Evolutionary conservation across 2,329 filamentous ascomycete species (phyloP).

Genomic region (Davidsoniella neocaledoniae): DNA sequence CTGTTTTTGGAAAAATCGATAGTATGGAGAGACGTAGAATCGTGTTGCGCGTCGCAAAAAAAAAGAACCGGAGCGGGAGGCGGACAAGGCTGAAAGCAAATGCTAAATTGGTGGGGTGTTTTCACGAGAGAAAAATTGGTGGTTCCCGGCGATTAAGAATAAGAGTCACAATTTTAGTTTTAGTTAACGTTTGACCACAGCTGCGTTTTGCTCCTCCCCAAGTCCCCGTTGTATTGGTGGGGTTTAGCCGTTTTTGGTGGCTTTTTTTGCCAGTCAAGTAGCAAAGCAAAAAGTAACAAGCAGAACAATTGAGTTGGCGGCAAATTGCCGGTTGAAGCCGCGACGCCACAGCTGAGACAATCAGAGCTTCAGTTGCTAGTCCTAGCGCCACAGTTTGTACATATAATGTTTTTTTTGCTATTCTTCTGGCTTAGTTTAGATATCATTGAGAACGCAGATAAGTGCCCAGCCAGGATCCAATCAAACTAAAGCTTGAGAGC

Average conservation of each 20-base stretch:
- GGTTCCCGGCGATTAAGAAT: slow-evolving; percentile 2
- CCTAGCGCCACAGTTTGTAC: background rate
- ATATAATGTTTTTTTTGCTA: background rate
- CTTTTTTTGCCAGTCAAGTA: background rate
- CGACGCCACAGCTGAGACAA: background rate
- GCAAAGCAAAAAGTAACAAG: too few species aligned
- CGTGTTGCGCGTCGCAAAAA: slow-evolving; percentile 4
- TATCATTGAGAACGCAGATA: too few species aligned
- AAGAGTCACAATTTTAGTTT: slow-evolving; percentile 12
- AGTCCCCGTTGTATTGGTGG: background rate
- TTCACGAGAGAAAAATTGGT: slow-evolving; percentile 8
- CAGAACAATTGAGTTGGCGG: background rate
- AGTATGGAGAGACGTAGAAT: background rate
- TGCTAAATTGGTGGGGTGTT: background rate
- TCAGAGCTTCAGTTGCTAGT: background rate
- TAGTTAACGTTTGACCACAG: background rate
- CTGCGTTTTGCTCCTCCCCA: background rate
- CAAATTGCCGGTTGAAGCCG: background rate
- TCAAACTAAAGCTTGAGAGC: too few species aligned
- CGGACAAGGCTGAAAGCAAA: slow-evolving; percentile 8
- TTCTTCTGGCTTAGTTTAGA: background rate
- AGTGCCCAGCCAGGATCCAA: too few species aligned
- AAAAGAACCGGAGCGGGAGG: background rate
- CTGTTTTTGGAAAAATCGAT: background rate
- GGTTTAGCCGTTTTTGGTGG: slow-evolving; percentile 1